Evolutionary conservation across 2,329 filamentous ascomycete genomes (phyloP).

Genomic region (Lanzia echinophila): DNA sequence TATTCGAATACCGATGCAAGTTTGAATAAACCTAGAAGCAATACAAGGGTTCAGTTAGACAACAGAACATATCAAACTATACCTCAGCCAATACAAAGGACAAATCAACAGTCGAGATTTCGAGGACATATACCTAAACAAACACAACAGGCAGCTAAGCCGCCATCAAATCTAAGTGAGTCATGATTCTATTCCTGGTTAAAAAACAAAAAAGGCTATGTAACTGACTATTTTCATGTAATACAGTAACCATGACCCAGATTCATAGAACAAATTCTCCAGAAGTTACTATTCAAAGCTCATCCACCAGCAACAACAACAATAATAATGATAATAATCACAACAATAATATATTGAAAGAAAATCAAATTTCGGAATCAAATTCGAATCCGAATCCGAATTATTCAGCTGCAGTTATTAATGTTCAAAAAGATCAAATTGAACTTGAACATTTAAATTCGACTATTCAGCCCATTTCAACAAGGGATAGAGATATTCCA

Average conservation of each 20-base stretch:
- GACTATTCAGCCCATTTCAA: too few species aligned
- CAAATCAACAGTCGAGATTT: neutral
- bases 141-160: conserved; percentile 1
- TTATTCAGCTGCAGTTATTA: too few species aligned
- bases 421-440: neutral
- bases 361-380: too few species aligned
- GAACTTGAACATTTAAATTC: neutral
- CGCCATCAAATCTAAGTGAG: conserved; percentile 6
- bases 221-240: neutral
- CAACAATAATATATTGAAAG: neutral
- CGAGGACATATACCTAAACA: neutral
- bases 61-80: neutral
- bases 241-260: neutral
- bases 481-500: too few species aligned
- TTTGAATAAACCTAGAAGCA: neutral
- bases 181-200: conserved; percentile 5
- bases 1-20: neutral
- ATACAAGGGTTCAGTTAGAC: neutral
- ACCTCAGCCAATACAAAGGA: conserved; percentile 1
- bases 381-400: too few species aligned
- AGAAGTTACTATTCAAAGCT: neutral
- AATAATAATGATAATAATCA: neutral
- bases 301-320: neutral
- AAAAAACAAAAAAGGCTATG: neutral
- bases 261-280: neutral